Percentiles rank a stretch among this genome's conserved stretches.
These are phyloP conservation scores for Nelumbo lutea DNA, from an alignment of 164 flowering plant species.

Conservation along the genomic window DNA sequence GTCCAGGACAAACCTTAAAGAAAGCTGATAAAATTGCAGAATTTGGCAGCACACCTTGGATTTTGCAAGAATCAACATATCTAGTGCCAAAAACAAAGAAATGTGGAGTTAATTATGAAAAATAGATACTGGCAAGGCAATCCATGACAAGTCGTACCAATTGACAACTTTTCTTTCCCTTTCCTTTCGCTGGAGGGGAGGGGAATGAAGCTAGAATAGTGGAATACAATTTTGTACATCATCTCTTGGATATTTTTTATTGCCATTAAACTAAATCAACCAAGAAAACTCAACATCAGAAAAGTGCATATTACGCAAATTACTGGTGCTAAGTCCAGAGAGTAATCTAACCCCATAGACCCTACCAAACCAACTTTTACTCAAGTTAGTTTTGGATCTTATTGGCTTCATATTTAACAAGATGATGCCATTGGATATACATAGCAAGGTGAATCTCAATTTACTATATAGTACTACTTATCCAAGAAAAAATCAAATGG, in stretches of 20 bases:
- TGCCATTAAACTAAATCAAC: not conserved
- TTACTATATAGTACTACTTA: too few relatives aligned
- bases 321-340: too few relatives aligned
- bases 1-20: slow-evolving; percentile 16
- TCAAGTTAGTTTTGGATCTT: too few relatives aligned
- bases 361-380: too few relatives aligned
- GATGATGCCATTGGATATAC: too few relatives aligned
- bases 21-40: slow-evolving; percentile 20
- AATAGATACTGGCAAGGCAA: not conserved
- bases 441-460: too few relatives aligned
- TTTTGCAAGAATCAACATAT: slow-evolving; percentile 26
- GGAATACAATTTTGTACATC: not conserved
- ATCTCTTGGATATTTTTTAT: not conserved
- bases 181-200: not conserved
- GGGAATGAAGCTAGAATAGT: not conserved
- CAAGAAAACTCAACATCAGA: not conserved
- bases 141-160: not conserved
- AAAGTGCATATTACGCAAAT: not conserved
- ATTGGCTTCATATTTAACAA: too few relatives aligned
- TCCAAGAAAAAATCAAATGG: too few relatives aligned
- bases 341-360: too few relatives aligned
- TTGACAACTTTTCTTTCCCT: not conserved
- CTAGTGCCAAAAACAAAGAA: slow-evolving; percentile 10
- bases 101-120: not conserved
- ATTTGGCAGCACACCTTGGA: slow-evolving; percentile 19